These are phyloP conservation scores for Sporodiniella umbellata DNA, from an alignment of 371 early-diverging fungal genomes.

Conservation along the genomic window DNA sequence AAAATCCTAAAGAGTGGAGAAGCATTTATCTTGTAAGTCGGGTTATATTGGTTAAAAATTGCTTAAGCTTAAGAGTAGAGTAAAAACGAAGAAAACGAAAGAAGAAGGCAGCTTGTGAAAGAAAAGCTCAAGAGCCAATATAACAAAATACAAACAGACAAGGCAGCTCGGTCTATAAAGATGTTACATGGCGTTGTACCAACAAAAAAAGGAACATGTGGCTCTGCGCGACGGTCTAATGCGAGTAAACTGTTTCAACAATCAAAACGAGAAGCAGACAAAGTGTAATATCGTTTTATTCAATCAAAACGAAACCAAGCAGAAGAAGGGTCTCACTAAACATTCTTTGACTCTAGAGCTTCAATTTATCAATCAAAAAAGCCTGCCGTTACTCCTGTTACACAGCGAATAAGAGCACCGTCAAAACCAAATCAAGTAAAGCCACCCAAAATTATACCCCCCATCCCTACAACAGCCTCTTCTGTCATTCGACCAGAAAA, in stretches of 20 bases:
- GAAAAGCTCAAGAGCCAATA: constrained; percentile 42
- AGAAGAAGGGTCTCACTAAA: no score
- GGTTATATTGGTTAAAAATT: background rate
- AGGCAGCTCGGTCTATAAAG: constrained; percentile 39
- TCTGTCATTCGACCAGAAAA: background rate
- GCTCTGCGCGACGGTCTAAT: constrained; percentile 24
- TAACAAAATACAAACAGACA: constrained; percentile 36
- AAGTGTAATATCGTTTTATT: constrained; percentile 30
- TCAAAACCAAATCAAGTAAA: constrained; percentile 8
- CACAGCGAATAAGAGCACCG: constrained; percentile 6
- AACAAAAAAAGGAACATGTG: constrained; percentile 15
- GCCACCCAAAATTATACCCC: constrained; percentile 7
- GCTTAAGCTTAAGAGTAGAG: constrained; percentile 11
- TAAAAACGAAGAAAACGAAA: constrained; percentile 33
- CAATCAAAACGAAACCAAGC: no score
- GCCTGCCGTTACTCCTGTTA: constrained; percentile 1
- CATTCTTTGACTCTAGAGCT: constrained; percentile 21
- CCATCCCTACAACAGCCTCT: constrained; percentile 1
- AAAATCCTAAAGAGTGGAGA: constrained; percentile 31
- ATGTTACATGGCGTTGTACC: constrained; percentile 29
- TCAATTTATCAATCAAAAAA: constrained; percentile 22
- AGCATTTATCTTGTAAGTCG: constrained; percentile 29
- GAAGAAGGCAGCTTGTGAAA: constrained; percentile 25
- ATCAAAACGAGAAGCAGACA: constrained; percentile 27
- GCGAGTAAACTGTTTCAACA: constrained; percentile 35